Conservation (phyloP, 1,139 yeast species). For the Oligophagozyma castellii region DNA sequence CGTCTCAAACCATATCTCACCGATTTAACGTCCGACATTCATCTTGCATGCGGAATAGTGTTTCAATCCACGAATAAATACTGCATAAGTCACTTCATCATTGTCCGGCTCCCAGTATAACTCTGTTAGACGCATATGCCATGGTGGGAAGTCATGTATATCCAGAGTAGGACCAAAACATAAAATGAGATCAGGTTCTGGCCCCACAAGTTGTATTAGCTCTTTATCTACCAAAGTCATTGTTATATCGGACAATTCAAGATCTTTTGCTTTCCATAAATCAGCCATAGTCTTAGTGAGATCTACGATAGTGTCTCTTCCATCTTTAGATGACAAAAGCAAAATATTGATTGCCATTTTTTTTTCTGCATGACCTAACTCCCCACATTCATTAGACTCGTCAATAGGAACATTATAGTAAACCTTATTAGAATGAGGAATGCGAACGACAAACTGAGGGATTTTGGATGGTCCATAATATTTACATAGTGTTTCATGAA, state of each 20-base stretch:
- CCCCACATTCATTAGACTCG: conserved; percentile 21
- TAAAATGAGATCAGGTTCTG: conserved; percentile 80
- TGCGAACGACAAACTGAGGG: conserved; percentile 45
- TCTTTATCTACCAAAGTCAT: conserved; percentile 66
- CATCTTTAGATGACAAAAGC: conserved; percentile 65
- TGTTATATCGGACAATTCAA: conserved; percentile 55
- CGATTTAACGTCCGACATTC: conserved; percentile 84
- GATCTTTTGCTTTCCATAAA: conserved; percentile 47
- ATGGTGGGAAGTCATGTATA: conserved; percentile 92
- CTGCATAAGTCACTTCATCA: conserved; percentile 66
- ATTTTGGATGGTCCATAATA: conserved; percentile 64
- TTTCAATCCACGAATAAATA: conserved; percentile 72
- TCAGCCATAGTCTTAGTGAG: conserved; percentile 79
- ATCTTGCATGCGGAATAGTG: conserved; percentile 70
- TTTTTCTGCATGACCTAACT: conserved; percentile 21
- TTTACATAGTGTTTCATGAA: conserved; percentile 45
- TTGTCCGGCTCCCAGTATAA: conserved; percentile 85
- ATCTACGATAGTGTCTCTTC: conserved; percentile 81
- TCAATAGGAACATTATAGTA: no score
- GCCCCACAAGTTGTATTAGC: conserved; percentile 61
- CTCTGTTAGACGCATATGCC: conserved; percentile 89
- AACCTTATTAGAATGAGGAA: conserved; percentile 47
- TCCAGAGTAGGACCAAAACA: conserved; percentile 78
- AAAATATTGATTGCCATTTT: conserved; percentile 46
- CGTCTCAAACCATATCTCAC: no score